Evolutionary conservation across 2,329 filamentous ascomycete genomes (phyloP), one percentile per base, ranked within the genome.

Genomic region (Sarocladium oryzae): DNA sequence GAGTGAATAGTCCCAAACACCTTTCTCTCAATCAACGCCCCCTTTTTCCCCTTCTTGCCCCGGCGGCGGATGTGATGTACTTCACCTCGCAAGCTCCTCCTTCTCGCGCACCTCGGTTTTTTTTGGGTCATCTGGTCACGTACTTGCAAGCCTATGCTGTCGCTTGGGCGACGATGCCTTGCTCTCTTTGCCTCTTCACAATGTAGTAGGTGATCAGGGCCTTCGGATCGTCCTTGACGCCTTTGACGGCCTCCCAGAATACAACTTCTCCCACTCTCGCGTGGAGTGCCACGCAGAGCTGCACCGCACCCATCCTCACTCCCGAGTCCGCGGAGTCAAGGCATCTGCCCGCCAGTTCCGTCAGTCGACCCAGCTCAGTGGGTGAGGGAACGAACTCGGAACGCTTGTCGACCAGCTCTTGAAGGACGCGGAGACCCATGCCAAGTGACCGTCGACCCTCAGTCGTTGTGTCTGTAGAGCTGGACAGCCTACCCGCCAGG

Each of bases 201-300:
- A 90, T 85, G 65, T 90, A 91, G 63, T 91, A 91, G 9, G 85
- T 90, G 59, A 91, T 83, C 54, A 91, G 66, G 57, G 84, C 89
- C 71, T 89, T 81, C 20, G 86, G 81, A 56, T 88, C 86, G 56
- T 89, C 86, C 61, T 80, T 78, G 28, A 87, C 75, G 9, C 71
- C 76, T 52, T 74, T 79, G 59, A 90, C 73, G 21, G 77, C 76
- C 30, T 76, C 77, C 87, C 87, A 92, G 63, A 91, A 91, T 26
- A 61, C 61, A 9, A 60, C 66, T 51, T 84, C 81, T 11, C 82
- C 81, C 8, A 85, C 73, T 10, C 78, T 68, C 43, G 75, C 73
- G 63, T 90, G 85, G 54, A 90, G 68, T 53, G 84, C 81, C 23
- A 89, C 82, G 59, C 86, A 89, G n/a, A 90, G 74, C 63, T 88